Base-by-base conservation (phyloP, 495 filamentous ascomycete genomes). In the Aspergillus haitiensis region DNA sequence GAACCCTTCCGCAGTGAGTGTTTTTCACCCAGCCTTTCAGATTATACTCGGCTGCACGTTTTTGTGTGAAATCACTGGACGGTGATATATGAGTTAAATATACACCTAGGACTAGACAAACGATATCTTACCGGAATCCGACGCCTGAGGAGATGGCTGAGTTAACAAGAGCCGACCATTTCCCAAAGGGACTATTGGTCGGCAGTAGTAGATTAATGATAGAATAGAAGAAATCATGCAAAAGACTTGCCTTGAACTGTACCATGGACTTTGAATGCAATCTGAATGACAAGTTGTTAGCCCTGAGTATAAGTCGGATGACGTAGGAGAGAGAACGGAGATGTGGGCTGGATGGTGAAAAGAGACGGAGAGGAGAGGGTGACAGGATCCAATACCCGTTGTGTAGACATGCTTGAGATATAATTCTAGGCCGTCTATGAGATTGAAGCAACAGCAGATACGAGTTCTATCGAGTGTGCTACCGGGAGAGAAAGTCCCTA, bases 11-110 rank as follows among this genome's bases (percentile, higher is more conserved):
- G 58, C 88, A 85, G 7, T 80, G 74, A 0, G 85, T 88, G 68
- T 97, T 97, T 39, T 83, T 79, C 15, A 93, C 89, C 80, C 83
- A 93, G 46, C 93, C 93, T 1, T 87, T 93, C 7, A 97, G 64
- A 2, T 75, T 78, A 62, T 88, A 77, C 34, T 79, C 78, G 2
- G 70, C 72, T 2, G 92, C 93, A 59, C 86, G 83, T 62, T 86
- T 85, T 55, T 82, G 80, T 1, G 91, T 86, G 67, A 88, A 95
- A 68, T 85, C 81, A 40, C 90, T 92, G 54, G 16, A 44, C 6
- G 27, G 56, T 44, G 51, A 56, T 35, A 42, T 55, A 27, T 51
- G 53, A 47, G 27, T 31, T 2, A 45, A 8, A 42, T 45, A 42
- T 51, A 47, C 42, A 32, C 11, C 15, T 31, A 21, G 46, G 18